These are phyloP conservation scores for Trypanosoma conorhini DNA, from an alignment of 208 protist genomes.

Conservation along the genomic window DNA sequence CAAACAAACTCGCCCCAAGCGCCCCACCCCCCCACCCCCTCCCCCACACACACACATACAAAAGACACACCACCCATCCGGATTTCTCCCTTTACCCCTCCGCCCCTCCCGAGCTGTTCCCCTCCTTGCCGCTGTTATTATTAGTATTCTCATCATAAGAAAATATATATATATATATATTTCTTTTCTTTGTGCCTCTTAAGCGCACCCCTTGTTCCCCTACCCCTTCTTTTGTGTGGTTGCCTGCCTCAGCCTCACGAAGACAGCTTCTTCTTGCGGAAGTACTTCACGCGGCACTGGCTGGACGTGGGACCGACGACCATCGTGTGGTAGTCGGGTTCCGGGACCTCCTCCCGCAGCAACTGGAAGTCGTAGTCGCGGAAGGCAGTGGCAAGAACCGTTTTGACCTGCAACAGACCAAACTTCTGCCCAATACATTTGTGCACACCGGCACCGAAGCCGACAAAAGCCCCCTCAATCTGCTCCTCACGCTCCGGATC, in stretches of 20 bases:
- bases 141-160: not conserved
- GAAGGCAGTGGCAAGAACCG: constrained; percentile 83
- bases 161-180: not conserved
- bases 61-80: too few relatives aligned
- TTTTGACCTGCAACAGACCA: constrained; percentile 93
- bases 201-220: not conserved
- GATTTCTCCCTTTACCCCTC: too few relatives aligned
- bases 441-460: constrained; percentile 89
- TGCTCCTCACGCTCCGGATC: constrained; percentile 89
- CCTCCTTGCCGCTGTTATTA: not conserved
- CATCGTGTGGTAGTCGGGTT: constrained; percentile 89
- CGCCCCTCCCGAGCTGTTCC: too few relatives aligned
- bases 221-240: not conserved
- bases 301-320: constrained; percentile 76
- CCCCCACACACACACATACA: too few relatives aligned
- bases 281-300: constrained; percentile 79
- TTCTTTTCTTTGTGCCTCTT: not conserved
- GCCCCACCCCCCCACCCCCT: too few relatives aligned
- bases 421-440: constrained; percentile 95
- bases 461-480: constrained; percentile 78
- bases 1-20: too few relatives aligned
- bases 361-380: constrained; percentile 91
- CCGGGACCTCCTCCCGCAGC: constrained; percentile 54
- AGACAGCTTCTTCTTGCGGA: constrained; percentile 50
- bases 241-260: constrained; percentile 1